These are phyloP conservation scores for Aspergillus sp. DNA, from an alignment of 2,329 filamentous ascomycete species.

Conservation along the genomic window DNA sequence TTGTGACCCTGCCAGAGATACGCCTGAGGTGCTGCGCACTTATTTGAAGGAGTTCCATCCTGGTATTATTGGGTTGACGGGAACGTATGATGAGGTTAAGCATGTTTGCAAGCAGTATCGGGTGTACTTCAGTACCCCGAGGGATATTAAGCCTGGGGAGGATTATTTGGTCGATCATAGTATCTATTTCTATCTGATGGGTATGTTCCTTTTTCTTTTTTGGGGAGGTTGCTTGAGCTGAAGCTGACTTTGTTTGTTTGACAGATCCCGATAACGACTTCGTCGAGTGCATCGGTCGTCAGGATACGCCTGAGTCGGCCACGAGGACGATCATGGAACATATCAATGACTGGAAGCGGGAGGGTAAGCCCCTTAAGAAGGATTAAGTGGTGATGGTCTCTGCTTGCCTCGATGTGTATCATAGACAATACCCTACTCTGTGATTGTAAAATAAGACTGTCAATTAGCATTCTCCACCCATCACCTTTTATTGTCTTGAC, in stretches of 20 bases:
- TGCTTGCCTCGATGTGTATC: constrained; percentile 20
- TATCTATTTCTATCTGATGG: constrained; percentile 99
- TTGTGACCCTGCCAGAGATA: constrained; percentile 91
- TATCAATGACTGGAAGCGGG: constrained; percentile 73
- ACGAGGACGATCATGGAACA: constrained; percentile 83
- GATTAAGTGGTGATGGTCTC: constrained; percentile 12
- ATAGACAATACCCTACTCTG: constrained; percentile 33
- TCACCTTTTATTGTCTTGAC: background rate
- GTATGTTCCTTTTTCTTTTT: constrained; percentile 43
- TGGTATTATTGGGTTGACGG: constrained; percentile 82
- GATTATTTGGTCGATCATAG: constrained; percentile 98
- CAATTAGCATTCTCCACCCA: background rate
- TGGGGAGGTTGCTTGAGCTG: too few species aligned
- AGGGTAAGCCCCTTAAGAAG: constrained; percentile 54
- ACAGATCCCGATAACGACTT: constrained; percentile 93
- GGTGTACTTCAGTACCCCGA: constrained; percentile 94
- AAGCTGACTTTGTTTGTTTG: constrained; percentile 9
- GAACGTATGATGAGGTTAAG: constrained; percentile 92
- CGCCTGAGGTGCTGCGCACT: constrained; percentile 75
- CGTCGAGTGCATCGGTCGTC: constrained; percentile 91
- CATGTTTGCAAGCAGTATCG: constrained; percentile 91
- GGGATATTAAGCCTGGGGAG: constrained; percentile 84
- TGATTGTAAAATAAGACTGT: constrained; percentile 3
- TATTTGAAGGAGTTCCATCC: constrained; percentile 92
- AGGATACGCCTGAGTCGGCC: constrained; percentile 86